phyloP scores from a whole-genome alignment of 2,329 filamentous ascomycete species.

The Cladosporium sp. region DNA sequence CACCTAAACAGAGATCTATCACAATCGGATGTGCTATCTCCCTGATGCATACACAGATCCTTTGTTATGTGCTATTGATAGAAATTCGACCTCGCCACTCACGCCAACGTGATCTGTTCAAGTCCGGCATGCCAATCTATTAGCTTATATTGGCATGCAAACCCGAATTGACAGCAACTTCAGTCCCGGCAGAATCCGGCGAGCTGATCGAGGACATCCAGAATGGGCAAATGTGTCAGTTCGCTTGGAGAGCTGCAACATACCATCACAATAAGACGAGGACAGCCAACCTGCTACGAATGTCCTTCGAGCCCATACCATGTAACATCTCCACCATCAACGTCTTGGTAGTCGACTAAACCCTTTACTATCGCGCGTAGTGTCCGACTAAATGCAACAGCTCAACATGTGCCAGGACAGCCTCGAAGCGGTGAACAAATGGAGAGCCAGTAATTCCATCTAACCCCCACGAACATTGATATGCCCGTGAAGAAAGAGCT shows the following conservation, averaged over 20 bases:
- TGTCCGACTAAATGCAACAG: conserved; percentile 28
- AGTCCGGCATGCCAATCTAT: background rate
- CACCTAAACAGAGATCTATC: background rate
- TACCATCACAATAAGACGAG: background rate
- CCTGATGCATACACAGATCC: background rate
- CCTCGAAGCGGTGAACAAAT: conserved; percentile 22
- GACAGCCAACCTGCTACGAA: background rate
- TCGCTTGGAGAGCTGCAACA: background rate
- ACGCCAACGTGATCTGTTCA: background rate
- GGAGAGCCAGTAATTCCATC: conserved; percentile 37
- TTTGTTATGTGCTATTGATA: background rate
- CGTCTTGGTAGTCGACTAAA: conserved; percentile 38
- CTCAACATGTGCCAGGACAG: conserved; percentile 21
- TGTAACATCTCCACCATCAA: background rate
- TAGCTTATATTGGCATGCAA: background rate
- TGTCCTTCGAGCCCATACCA: background rate
- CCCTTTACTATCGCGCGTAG: conserved; percentile 31
- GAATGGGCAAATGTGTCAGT: conserved; percentile 2
- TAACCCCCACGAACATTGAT: conserved; percentile 51
- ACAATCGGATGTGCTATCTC: background rate
- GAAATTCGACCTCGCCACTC: background rate
- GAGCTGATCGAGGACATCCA: background rate
- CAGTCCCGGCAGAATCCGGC: background rate
- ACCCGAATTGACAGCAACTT: background rate
- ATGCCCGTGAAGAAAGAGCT: conserved; percentile 40